These are phyloP conservation scores for Pichia cactophila DNA, from an alignment of 1,139 yeast species.

Conservation along the genomic window DNA sequence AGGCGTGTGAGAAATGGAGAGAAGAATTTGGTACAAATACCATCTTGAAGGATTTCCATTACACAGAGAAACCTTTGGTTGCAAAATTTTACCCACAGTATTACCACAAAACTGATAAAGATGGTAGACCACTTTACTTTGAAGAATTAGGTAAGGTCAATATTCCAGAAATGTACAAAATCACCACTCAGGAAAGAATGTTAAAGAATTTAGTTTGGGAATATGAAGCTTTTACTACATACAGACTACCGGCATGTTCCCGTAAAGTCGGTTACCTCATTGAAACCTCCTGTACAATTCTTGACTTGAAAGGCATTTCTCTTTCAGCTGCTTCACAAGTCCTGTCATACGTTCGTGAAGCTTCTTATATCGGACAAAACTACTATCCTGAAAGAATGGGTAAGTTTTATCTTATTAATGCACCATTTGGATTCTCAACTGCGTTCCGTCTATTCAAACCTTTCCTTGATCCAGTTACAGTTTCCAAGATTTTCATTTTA, in stretches of 20 bases:
- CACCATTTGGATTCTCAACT: conserved; percentile 95
- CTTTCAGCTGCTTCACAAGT: conserved; percentile 79
- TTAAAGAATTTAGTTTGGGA: conserved; percentile 94
- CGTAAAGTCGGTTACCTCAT: conserved; percentile 70
- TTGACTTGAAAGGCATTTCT: conserved; percentile 93
- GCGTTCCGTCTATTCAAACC: conserved; percentile 89
- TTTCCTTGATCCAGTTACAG: conserved; percentile 97
- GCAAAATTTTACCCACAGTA: conserved; percentile 92
- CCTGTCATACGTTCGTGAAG: conserved; percentile 81
- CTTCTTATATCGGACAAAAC: conserved; percentile 90
- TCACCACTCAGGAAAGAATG: conserved; percentile 95
- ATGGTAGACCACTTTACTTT: conserved; percentile 91
- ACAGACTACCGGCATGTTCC: conserved; percentile 90
- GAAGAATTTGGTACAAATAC: conserved; percentile 79
- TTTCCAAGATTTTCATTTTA: conserved; percentile 83
- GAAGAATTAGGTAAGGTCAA: conserved; percentile 93
- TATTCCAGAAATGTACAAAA: conserved; percentile 82
- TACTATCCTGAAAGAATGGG: conserved; percentile 99
- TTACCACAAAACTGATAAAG: conserved; percentile 93
- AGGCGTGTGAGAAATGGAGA: conserved; percentile 89
- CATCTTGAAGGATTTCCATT: conserved; percentile 77
- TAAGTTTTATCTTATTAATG: conserved; percentile 88
- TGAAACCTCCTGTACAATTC: conserved; percentile 93
- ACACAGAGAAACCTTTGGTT: conserved; percentile 82
- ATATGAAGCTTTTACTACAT: conserved; percentile 79